Evolutionary conservation across 345 rosid species (phyloP).

Genomic region (Anastatica hierochuntica): DNA sequence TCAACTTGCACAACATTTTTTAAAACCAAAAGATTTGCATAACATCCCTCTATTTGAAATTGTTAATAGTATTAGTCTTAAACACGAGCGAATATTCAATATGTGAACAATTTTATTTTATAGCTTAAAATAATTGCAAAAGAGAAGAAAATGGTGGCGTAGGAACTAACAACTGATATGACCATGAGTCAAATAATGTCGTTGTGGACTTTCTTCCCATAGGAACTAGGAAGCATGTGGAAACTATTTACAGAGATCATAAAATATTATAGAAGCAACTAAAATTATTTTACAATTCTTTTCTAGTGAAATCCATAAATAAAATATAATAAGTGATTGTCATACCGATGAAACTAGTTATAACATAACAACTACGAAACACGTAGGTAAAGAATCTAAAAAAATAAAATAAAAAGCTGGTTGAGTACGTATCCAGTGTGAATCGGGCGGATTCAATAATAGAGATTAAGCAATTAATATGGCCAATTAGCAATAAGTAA

Average conservation of each 20-base stretch:
- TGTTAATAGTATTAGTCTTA: no score
- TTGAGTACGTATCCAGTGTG: background rate
- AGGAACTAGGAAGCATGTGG: background rate
- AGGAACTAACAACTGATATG: constrained; percentile 2
- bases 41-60: no score
- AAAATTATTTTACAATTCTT: background rate
- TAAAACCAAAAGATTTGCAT: no score
- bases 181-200: constrained; percentile 17
- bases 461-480: constrained; percentile 14
- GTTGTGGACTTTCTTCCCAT: constrained; percentile 12
- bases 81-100: background rate
- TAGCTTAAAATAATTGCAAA: background rate
- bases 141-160: constrained; percentile 11
- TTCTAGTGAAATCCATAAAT: background rate
- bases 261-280: no score
- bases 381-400: background rate
- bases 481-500: constrained; percentile 6
- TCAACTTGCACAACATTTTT: background rate
- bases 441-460: constrained; percentile 10
- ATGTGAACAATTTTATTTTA: background rate
- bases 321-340: background rate
- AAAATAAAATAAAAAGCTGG: background rate
- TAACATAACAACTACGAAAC: no score
- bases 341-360: no score
- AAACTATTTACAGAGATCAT: background rate